phyloP scores from a whole-genome alignment of 2,329 filamentous ascomycete genomes.

The Penicillium griseofulvum region DNA sequence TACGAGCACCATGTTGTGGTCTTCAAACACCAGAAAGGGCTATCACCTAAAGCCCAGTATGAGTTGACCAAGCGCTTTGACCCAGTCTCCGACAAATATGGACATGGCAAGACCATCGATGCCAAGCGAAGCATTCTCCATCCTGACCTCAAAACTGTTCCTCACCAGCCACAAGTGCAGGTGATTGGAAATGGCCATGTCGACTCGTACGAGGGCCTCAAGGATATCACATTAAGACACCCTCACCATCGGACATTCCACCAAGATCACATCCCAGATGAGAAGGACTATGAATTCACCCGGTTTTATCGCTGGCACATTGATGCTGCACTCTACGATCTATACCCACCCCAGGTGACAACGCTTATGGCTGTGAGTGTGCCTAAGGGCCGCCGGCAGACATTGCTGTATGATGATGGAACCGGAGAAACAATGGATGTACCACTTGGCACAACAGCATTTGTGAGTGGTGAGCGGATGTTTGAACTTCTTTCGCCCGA shows the following conservation, averaged over 20 bases:
- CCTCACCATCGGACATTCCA: constrained; percentile 79
- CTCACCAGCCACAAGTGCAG: constrained; percentile 75
- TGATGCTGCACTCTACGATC: constrained; percentile 71
- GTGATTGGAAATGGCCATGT: constrained; percentile 76
- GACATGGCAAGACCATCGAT: constrained; percentile 73
- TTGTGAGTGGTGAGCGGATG: constrained; percentile 69
- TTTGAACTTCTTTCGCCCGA: constrained; percentile 63
- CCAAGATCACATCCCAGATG: constrained; percentile 59
- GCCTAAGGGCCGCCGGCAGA: constrained; percentile 64
- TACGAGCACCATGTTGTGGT: constrained; percentile 69
- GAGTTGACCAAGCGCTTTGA: constrained; percentile 73
- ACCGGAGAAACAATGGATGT: constrained; percentile 64
- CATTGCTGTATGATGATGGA: constrained; percentile 70
- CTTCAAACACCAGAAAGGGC: constrained; percentile 64
- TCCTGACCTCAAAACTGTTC: constrained; percentile 76
- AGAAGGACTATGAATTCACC: constrained; percentile 58
- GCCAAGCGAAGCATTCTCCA: constrained; percentile 66
- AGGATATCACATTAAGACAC: constrained; percentile 66
- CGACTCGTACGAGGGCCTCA: constrained; percentile 66
- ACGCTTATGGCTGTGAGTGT: constrained; percentile 72
- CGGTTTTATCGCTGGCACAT: constrained; percentile 78
- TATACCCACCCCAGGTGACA: constrained; percentile 72
- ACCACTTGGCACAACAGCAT: constrained; percentile 73
- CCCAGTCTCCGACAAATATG: constrained; percentile 63
- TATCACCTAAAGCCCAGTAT: constrained; percentile 69